Conservation (phyloP, 139 green algal genomes). For the Dunaliella primolecta region DNA sequence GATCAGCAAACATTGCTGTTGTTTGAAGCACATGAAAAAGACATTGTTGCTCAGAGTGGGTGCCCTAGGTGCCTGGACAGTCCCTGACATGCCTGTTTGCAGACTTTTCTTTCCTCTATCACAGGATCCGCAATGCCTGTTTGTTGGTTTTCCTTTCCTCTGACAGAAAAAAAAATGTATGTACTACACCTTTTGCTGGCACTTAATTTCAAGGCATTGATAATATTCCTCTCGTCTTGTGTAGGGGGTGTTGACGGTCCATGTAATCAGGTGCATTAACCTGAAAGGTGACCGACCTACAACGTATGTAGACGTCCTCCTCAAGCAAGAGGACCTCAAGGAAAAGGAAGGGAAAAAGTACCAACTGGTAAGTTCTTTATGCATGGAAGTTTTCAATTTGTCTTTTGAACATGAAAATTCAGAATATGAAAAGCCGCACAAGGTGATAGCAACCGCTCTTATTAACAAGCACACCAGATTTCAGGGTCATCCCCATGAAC, state of each 20-base stretch:
- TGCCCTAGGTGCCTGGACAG: no score
- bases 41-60: no score
- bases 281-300: slow-evolving; percentile 42
- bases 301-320: slow-evolving; percentile 42
- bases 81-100: not conserved
- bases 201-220: not conserved
- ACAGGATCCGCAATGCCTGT: not conserved
- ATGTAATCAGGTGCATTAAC: slow-evolving; percentile 47
- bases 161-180: not conserved
- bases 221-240: not conserved
- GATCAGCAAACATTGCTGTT: no score
- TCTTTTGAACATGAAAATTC: no score
- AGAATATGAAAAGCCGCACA: no score
- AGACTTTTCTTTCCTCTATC: not conserved
- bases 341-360: no score
- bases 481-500: no score
- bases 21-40: no score
- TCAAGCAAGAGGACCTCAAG: slow-evolving; percentile 45
- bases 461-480: no score
- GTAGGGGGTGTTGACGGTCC: slow-evolving; percentile 52
- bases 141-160: not conserved
- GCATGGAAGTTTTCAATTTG: no score
- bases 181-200: not conserved
- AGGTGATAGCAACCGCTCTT: no score
- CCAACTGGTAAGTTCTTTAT: not conserved